Conservation (phyloP, 1,139 yeast genomes). For the Arxiozyma telluris region DNA sequence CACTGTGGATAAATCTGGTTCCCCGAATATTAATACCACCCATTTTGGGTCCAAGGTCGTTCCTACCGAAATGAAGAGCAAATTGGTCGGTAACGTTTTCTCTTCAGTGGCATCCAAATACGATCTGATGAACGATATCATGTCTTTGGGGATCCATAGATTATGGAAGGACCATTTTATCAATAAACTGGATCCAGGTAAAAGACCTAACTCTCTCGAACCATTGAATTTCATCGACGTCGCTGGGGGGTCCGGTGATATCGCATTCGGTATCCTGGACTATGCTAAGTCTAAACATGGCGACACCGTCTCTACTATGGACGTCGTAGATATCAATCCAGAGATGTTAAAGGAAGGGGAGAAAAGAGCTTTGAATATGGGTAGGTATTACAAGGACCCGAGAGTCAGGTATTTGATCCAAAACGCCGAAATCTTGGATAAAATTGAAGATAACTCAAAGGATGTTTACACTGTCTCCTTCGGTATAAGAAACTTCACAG, state of each 20-base stretch:
- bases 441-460: constrained; percentile 76
- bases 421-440: constrained; percentile 84
- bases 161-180: constrained; percentile 92
- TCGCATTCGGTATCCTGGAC: constrained; percentile 88
- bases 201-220: constrained; percentile 70
- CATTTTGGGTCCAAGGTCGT: constrained; percentile 92
- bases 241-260: constrained; percentile 99
- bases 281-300: constrained; percentile 77
- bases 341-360: constrained; percentile 95
- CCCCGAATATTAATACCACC: constrained; percentile 39
- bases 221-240: constrained; percentile 88
- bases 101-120: constrained; percentile 91
- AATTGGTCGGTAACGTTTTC: constrained; percentile 80
- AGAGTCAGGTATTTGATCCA: constrained; percentile 78
- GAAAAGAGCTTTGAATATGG: constrained; percentile 49
- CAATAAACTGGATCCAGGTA: constrained; percentile 83
- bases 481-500: constrained; percentile 93
- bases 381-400: constrained; percentile 42
- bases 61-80: constrained; percentile 71
- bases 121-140: constrained; percentile 95
- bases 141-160: constrained; percentile 93
- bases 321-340: constrained; percentile 87
- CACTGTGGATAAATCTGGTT: neutral
- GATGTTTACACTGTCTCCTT: constrained; percentile 95
- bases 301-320: constrained; percentile 73